Conservation (phyloP, 2,329 filamentous ascomycete genomes). For the Fusarium lyarnte region DNA sequence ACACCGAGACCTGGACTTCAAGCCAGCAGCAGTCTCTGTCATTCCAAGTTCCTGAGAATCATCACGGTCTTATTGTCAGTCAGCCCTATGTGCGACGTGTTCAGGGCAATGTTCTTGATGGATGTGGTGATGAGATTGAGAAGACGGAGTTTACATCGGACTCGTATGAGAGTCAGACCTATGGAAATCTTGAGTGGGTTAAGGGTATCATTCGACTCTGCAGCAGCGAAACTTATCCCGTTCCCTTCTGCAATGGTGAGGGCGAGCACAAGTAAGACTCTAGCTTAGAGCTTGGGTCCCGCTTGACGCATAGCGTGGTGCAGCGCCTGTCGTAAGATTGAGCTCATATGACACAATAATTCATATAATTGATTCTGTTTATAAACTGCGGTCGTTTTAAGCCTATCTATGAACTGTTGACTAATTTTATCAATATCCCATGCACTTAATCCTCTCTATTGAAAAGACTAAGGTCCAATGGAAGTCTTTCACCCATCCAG, state of each 20-base stretch:
- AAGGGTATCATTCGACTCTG: conserved; percentile 39
- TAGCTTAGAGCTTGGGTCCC: accelerated
- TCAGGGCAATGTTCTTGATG: conserved; percentile 23
- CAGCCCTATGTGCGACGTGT: conserved; percentile 38
- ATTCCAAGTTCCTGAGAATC: conserved; percentile 22
- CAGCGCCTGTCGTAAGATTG: accelerated
- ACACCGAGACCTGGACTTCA: conserved; percentile 26
- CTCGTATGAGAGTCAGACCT: conserved; percentile 28
- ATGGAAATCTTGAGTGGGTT: conserved; percentile 35
- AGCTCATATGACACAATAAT: not conserved
- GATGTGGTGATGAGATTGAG: conserved; percentile 22
- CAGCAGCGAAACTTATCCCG: conserved; percentile 32
- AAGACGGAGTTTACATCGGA: conserved; percentile 27
- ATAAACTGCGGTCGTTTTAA: accelerated
- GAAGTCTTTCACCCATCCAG: conserved; percentile 76
- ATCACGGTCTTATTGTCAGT: conserved; percentile 37
- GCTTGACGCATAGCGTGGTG: accelerated
- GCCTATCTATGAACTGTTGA: accelerated
- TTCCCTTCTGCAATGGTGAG: conserved; percentile 36
- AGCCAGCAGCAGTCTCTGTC: conserved; percentile 25
- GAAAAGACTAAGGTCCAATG: conserved; percentile 58
- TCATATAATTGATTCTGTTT: not conserved
- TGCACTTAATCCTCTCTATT: not conserved
- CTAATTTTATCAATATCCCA: accelerated
- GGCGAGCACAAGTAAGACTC: conserved; percentile 22